These are phyloP conservation scores for Penicillium brevicompactum DNA, from an alignment of 2,329 filamentous ascomycete species.

Conservation along the genomic window DNA sequence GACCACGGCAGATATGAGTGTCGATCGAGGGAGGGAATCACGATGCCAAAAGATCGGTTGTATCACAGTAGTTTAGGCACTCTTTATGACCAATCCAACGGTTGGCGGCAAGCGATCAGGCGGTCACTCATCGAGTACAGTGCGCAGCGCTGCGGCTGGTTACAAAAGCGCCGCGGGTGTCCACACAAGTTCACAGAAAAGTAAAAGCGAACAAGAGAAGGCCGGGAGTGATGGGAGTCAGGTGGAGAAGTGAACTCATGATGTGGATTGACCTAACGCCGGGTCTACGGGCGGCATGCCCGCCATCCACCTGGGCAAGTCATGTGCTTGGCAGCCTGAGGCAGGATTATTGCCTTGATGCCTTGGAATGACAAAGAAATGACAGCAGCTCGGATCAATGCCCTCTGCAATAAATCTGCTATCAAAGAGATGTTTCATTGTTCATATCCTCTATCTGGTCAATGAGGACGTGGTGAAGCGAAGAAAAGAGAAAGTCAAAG, in stretches of 20 bases:
- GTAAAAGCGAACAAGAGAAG: not conserved
- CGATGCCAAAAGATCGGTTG: slow-evolving; percentile 17
- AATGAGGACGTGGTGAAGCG: too few relatives aligned
- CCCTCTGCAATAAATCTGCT: too few relatives aligned
- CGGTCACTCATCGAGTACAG: slow-evolving; percentile 38
- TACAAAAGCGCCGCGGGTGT: slow-evolving; percentile 8
- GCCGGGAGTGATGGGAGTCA: slow-evolving; percentile 12
- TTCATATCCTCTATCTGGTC: too few relatives aligned
- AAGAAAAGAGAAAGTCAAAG: too few relatives aligned
- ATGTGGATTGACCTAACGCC: slow-evolving; percentile 21
- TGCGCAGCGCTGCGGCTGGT: slow-evolving; percentile 23
- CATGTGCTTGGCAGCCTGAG: slow-evolving; percentile 12
- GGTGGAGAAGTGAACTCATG: slow-evolving; percentile 24
- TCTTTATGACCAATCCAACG: slow-evolving; percentile 37
- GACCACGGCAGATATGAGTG: not conserved
- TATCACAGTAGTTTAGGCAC: slow-evolving; percentile 21
- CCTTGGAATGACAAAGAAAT: not conserved
- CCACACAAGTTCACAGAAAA: slow-evolving; percentile 12
- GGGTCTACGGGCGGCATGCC: slow-evolving; percentile 13
- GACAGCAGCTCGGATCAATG: too few relatives aligned
- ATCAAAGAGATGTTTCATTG: too few relatives aligned
- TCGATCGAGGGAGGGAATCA: slow-evolving; percentile 15
- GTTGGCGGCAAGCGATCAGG: slow-evolving; percentile 31
- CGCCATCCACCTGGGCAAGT: slow-evolving; percentile 1
- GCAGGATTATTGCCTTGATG: not conserved